These are phyloP conservation scores for Nepenthes alata DNA, from an alignment of 179 eudicot genomes.

Conservation along the genomic window DNA sequence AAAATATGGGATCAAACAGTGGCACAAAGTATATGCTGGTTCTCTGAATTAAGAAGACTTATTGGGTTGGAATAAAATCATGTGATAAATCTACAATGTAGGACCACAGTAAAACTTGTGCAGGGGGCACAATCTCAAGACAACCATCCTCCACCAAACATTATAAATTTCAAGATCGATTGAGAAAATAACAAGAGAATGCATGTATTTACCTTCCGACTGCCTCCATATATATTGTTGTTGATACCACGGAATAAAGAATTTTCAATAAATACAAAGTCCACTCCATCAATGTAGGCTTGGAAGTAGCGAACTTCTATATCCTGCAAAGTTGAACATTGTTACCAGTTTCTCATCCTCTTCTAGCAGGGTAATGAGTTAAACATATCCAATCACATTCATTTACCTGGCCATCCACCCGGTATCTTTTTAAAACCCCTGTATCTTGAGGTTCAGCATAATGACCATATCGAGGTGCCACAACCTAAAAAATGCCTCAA, in stretches of 20 bases:
- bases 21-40: too few species aligned
- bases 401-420: conserved; percentile 82
- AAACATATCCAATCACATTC: too few species aligned
- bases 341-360: neutral
- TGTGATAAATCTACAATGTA: too few species aligned
- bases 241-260: conserved; percentile 50
- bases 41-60: too few species aligned
- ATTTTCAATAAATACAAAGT: conserved; percentile 81
- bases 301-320: conserved; percentile 81
- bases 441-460: conserved; percentile 62
- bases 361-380: too few species aligned
- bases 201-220: conserved; percentile 39
- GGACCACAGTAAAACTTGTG: too few species aligned
- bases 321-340: conserved; percentile 44
- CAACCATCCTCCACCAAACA: too few species aligned
- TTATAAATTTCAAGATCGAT: too few species aligned
- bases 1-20: too few species aligned
- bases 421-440: conserved; percentile 51
- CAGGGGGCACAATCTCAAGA: too few species aligned
- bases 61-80: too few species aligned
- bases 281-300: conserved; percentile 78
- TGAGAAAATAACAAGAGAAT: neutral
- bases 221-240: conserved; percentile 77
- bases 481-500: conserved; percentile 39
- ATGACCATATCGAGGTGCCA: conserved; percentile 71